These are phyloP conservation scores for Spatholobus suberectus DNA, from an alignment of 306 rosid species.

Conservation along the genomic window DNA sequence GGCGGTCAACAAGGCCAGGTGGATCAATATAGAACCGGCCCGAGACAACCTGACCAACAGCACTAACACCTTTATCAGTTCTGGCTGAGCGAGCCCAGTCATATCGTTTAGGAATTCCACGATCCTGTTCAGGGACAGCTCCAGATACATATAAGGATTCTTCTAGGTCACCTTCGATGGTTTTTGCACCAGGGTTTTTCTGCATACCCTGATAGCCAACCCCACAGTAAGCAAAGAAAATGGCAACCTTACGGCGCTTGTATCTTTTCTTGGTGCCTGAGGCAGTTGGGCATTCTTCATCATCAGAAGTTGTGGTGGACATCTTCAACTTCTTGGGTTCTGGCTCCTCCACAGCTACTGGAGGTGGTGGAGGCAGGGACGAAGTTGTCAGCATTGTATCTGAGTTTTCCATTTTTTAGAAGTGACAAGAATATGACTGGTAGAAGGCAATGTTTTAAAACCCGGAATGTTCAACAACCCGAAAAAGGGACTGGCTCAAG, in stretches of 20 bases:
- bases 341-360: slow-evolving; percentile 53
- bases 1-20: slow-evolving; percentile 90
- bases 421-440: slow-evolving; percentile 42
- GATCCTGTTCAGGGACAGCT: slow-evolving; percentile 87
- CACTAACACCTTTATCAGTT: slow-evolving; percentile 97
- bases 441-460: slow-evolving; percentile 41
- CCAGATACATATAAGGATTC: slow-evolving; percentile 80
- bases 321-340: slow-evolving; percentile 74
- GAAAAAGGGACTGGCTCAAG: slow-evolving; percentile 37
- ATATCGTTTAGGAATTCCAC: slow-evolving; percentile 68
- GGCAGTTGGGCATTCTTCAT: slow-evolving; percentile 54
- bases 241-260: slow-evolving; percentile 87
- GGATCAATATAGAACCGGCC: slow-evolving; percentile 93
- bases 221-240: slow-evolving; percentile 93
- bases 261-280: slow-evolving; percentile 53
- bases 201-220: slow-evolving; percentile 99
- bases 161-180: slow-evolving; percentile 94
- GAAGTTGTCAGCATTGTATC: slow-evolving; percentile 50
- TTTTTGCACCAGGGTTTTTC: slow-evolving; percentile 96
- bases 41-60: slow-evolving; percentile 94
- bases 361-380: slow-evolving; percentile 45
- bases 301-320: slow-evolving; percentile 84
- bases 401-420: slow-evolving; percentile 64
- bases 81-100: slow-evolving; percentile 98
- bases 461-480: slow-evolving; percentile 45